phyloP scores from a whole-genome alignment of 768 basidiomycete species.

The Tricholoma bakamatsutake region DNA sequence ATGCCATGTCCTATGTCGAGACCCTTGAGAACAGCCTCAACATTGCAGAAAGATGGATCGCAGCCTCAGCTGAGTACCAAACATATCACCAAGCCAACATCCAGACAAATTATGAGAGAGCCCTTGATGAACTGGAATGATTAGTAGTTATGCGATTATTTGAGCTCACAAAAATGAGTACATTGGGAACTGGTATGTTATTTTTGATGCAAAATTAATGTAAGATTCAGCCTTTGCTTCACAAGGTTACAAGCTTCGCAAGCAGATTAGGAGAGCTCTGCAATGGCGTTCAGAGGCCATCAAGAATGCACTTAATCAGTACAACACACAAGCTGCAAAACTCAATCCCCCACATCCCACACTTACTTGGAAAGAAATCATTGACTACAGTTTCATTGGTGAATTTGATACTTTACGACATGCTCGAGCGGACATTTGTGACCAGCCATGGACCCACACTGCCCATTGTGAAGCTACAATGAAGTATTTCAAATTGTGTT shows the following conservation, averaged over 20 bases:
- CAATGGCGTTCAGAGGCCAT: slow-evolving; percentile 2
- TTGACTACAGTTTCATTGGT: slow-evolving; percentile 9
- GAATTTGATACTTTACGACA: slow-evolving; percentile 17
- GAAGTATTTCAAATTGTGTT: slow-evolving; percentile 13
- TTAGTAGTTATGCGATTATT: slow-evolving; percentile 13
- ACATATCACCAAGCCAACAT: not conserved
- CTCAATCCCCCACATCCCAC: slow-evolving; percentile 12
- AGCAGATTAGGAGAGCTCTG: not conserved
- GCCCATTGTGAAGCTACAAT: slow-evolving; percentile 10
- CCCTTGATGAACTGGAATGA: slow-evolving; percentile 8
- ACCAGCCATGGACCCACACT: slow-evolving; percentile 16
- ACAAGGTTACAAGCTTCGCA: not conserved
- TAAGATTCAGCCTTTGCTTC: not conserved
- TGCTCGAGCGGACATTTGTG: slow-evolving; percentile 10
- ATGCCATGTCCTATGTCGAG: too few species aligned
- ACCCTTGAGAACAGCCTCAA: not conserved
- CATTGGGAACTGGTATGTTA: slow-evolving; percentile 19
- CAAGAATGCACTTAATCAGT: not conserved
- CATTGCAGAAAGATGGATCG: not conserved
- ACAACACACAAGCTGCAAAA: slow-evolving; percentile 13
- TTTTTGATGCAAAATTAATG: not conserved
- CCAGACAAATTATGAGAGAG: slow-evolving; percentile 3
- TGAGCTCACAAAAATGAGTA: slow-evolving; percentile 15
- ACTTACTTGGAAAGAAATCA: slow-evolving; percentile 20
- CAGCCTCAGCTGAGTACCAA: not conserved